Evolutionary conservation across 1,284 basidiomycete genomes (phyloP).

Genomic region (Gymnopus androsaceus): DNA sequence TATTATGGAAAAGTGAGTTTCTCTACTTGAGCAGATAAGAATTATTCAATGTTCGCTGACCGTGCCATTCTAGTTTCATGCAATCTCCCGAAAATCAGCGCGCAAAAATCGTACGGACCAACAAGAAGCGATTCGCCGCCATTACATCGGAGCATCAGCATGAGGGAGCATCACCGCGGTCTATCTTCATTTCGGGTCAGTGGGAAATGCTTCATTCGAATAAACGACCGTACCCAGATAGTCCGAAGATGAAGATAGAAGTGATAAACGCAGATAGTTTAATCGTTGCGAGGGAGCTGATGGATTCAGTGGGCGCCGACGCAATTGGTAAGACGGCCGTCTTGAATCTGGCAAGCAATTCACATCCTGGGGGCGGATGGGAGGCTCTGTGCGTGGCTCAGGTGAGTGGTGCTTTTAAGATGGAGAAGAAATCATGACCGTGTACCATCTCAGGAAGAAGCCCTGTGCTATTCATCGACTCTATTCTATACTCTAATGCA

Average conservation of each 20-base stretch:
- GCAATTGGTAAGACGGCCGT: constrained; percentile 36
- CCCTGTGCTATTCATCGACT: constrained; percentile 48
- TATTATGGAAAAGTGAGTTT: too few relatives aligned
- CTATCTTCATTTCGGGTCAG: constrained; percentile 34
- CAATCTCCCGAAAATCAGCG: too few relatives aligned
- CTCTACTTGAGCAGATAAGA: too few relatives aligned
- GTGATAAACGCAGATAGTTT: constrained; percentile 42
- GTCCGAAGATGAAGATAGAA: constrained; percentile 24
- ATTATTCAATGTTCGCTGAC: too few relatives aligned
- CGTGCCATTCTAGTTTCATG: too few relatives aligned
- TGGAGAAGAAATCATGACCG: too few relatives aligned
- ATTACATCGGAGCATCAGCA: constrained; percentile 30
- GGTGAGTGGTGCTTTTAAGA: too few relatives aligned
- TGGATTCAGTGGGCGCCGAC: constrained; percentile 24
- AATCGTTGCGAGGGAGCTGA: constrained; percentile 34
- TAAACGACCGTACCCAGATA: constrained; percentile 22
- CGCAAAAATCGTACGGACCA: constrained; percentile 30
- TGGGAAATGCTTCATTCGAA: constrained; percentile 29
- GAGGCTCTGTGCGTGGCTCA: too few relatives aligned
- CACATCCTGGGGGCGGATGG: constrained; percentile 38
- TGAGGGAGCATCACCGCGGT: constrained; percentile 35
- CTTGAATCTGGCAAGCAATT: constrained; percentile 45
- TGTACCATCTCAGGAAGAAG: constrained; percentile 44
- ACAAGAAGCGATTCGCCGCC: constrained; percentile 27
- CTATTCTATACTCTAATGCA: constrained; percentile 39